Conservation (phyloP, 2,329 filamentous ascomycete species). For the Fusarium dlaminii region DNA sequence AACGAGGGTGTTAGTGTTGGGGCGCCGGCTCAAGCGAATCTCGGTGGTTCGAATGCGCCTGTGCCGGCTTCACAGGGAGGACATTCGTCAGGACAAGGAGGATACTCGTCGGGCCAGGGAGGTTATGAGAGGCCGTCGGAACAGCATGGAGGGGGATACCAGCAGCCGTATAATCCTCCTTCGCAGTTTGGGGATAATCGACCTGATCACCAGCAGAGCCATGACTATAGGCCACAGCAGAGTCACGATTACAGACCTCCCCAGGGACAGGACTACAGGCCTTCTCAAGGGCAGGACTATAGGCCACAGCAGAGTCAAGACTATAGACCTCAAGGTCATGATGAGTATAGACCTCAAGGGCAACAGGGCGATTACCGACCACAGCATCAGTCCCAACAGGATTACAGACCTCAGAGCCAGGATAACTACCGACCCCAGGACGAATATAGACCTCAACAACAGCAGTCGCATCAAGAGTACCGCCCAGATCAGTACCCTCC, state of each 20-base stretch:
- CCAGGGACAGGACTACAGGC: conserved; percentile 6
- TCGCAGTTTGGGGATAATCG: conserved; percentile 36
- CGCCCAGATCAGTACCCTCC: conserved; percentile 36
- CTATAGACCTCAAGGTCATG: conserved; percentile 1
- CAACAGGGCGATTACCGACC: conserved; percentile 8
- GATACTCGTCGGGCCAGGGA: background rate
- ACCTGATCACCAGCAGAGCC: conserved; percentile 19
- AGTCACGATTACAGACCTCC: conserved; percentile 16
- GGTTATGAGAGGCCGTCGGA: conserved; percentile 14
- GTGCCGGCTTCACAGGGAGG: conserved; percentile 37
- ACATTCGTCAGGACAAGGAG: background rate
- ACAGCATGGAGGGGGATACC: conserved; percentile 26
- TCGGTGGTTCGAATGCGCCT: conserved; percentile 46
- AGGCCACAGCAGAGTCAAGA: background rate
- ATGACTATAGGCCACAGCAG: conserved; percentile 18
- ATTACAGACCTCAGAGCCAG: conserved; percentile 18
- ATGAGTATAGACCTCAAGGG: background rate
- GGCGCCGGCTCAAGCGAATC: conserved; percentile 46
- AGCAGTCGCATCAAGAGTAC: conserved; percentile 30
- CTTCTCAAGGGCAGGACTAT: background rate
- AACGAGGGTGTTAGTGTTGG: conserved; percentile 58
- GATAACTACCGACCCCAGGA: conserved; percentile 10
- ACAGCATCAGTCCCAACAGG: conserved; percentile 8
- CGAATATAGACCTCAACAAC: conserved; percentile 28
- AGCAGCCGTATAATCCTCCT: conserved; percentile 42